A percentile compares a stretch with the other conserved stretches of the same genome.
These are phyloP conservation scores for Sporothrix schenckii DNA, from an alignment of 2,329 filamentous ascomycete genomes.

Conservation along the genomic window DNA sequence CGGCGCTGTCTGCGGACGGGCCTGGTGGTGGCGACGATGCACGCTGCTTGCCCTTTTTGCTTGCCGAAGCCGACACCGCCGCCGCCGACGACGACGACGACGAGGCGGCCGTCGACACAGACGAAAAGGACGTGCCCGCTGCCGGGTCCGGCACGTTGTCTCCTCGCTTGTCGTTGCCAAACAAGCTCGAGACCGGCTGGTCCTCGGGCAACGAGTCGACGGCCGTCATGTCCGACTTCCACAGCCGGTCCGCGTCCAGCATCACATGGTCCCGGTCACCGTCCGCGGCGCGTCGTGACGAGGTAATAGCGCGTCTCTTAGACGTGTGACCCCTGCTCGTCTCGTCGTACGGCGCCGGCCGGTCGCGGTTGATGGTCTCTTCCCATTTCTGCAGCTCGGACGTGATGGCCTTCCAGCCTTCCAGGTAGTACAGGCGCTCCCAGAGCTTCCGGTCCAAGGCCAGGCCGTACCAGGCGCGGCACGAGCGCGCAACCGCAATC, in stretches of 20 bases:
- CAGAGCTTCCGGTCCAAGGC: conserved; percentile 84
- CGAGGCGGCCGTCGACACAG: conserved; percentile 2
- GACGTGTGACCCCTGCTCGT: conserved; percentile 55
- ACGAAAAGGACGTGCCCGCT: conserved; percentile 17
- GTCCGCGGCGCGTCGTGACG: conserved; percentile 44
- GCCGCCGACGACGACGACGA: neutral
- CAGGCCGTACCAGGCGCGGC: conserved; percentile 77
- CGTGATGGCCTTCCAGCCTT: conserved; percentile 79
- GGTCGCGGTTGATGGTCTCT: conserved; percentile 57
- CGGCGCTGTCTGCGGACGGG: conserved; percentile 16
- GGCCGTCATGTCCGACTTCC: conserved; percentile 18
- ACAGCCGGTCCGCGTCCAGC: conserved; percentile 40
- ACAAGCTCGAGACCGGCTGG: neutral
- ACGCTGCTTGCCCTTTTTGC: conserved; percentile 46
- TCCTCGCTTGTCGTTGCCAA: neutral
- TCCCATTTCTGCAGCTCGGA: conserved; percentile 70
- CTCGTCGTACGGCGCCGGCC: conserved; percentile 46
- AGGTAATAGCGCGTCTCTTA: conserved; percentile 58
- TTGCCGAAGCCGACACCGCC: neutral
- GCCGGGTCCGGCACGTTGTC: neutral
- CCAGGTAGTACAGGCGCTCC: conserved; percentile 77
- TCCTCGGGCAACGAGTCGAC: neutral
- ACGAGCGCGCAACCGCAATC: conserved; percentile 76
- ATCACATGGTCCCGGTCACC: conserved; percentile 53
- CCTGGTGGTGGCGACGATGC: conserved; percentile 36